These are phyloP conservation scores for Parasitella parasitica DNA, from an alignment of 371 early-diverging fungal genomes.

Conservation along the genomic window DNA sequence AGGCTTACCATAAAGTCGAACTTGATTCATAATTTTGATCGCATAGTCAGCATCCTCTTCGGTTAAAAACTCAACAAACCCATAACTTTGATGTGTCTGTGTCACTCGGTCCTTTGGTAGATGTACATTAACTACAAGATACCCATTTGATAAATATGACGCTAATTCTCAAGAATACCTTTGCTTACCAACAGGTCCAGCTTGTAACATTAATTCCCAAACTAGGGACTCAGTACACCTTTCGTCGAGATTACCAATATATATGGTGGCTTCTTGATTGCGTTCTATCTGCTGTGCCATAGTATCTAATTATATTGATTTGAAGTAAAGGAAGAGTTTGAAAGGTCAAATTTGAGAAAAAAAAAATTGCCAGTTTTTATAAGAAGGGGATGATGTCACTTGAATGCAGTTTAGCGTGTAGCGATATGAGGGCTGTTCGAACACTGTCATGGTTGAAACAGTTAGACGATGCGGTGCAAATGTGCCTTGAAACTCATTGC, in stretches of 20 bases:
- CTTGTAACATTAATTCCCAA: slow-evolving; percentile 98
- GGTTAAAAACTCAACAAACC: slow-evolving; percentile 93
- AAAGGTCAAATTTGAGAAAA: not conserved
- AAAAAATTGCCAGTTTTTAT: not conserved
- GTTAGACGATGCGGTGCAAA: no score
- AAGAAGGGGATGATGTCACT: not conserved
- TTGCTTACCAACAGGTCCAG: slow-evolving; percentile 88
- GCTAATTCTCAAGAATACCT: not conserved
- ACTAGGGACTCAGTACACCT: slow-evolving; percentile 89
- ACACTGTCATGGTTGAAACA: no score
- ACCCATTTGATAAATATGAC: not conserved
- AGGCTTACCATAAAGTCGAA: slow-evolving; percentile 94
- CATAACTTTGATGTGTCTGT: slow-evolving; percentile 93
- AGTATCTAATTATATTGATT: not conserved
- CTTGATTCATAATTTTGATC: slow-evolving; percentile 94
- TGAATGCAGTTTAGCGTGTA: not conserved
- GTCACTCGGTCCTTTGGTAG: slow-evolving; percentile 98
- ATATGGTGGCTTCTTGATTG: slow-evolving; percentile 96
- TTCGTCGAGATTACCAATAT: slow-evolving; percentile 97
- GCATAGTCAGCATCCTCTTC: slow-evolving; percentile 98
- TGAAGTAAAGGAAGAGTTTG: not conserved
- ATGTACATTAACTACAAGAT: slow-evolving; percentile 80
- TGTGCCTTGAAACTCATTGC: no score
- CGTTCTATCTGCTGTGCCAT: slow-evolving; percentile 63
- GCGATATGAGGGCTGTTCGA: not conserved